Evolutionary conservation across 768 basidiomycete species (phyloP).

Genomic region (Agaricus blazei): DNA sequence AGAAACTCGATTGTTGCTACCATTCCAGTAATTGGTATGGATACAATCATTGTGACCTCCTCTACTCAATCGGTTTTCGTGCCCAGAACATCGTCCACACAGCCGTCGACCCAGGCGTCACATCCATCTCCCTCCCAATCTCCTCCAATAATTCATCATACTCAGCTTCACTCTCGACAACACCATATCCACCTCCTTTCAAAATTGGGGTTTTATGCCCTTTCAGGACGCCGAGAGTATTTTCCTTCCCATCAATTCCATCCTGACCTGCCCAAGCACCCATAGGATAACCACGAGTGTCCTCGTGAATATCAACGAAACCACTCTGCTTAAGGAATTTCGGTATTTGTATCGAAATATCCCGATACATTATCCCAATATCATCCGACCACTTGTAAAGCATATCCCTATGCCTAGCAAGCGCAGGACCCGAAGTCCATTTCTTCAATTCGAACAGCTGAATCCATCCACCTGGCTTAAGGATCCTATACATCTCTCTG

Average conservation of each 20-base stretch:
- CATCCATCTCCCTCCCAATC: background rate
- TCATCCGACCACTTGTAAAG: background rate
- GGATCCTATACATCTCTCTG: constrained; percentile 1
- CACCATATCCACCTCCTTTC: background rate
- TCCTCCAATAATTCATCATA: background rate
- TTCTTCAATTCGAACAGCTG: background rate
- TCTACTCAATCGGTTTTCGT: background rate
- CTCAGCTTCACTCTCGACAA: background rate
- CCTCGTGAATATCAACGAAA: background rate
- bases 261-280: background rate
- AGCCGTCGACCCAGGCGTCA: background rate
- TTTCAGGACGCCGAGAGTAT: background rate
- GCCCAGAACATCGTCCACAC: constrained; percentile 2
- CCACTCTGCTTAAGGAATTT: background rate
- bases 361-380: background rate
- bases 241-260: constrained; percentile 1
- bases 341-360: background rate
- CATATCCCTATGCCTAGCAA: background rate
- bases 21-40: no score
- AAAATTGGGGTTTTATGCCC: background rate
- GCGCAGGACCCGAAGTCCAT: constrained; percentile 1
- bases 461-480: constrained; percentile 4
- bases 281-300: background rate
- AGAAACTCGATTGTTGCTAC: no score
- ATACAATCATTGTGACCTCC: no score